Evolutionary conservation across 2,329 filamentous ascomycete genomes (phyloP).

Genomic region (Trichoderma sp.): DNA sequence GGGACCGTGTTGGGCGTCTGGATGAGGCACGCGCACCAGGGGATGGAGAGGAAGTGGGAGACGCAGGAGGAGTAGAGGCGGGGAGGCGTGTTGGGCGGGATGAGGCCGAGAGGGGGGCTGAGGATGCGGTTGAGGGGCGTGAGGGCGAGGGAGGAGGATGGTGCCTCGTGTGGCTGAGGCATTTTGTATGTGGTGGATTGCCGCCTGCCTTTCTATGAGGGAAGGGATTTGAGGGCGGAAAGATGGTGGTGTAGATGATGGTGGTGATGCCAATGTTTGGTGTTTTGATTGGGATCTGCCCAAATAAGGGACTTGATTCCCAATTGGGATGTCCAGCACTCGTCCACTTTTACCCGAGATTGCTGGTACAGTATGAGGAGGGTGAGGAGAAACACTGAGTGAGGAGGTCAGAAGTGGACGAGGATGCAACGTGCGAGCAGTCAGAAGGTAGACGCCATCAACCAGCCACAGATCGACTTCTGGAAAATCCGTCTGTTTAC

Average conservation of each 20-base stretch:
- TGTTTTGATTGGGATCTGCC: slow-evolving; percentile 5
- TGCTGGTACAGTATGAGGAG: background rate
- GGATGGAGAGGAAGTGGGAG: slow-evolving; percentile 40
- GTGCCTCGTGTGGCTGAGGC: slow-evolving; percentile 1
- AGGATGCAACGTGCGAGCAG: background rate
- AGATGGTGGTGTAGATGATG: background rate
- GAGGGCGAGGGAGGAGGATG: slow-evolving; percentile 23
- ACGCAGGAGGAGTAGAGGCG: slow-evolving; percentile 37
- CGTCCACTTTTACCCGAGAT: slow-evolving; percentile 24
- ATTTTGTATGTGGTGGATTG: background rate
- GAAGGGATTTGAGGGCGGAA: background rate
- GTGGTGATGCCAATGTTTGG: background rate
- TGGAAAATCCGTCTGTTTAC: background rate
- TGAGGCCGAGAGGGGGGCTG: slow-evolving; percentile 38
- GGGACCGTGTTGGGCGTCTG: slow-evolving; percentile 35
- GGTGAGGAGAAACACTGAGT: background rate
- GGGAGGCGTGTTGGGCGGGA: slow-evolving; percentile 35
- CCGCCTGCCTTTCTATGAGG: no score
- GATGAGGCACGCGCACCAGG: slow-evolving; percentile 43
- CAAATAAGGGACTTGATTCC: background rate
- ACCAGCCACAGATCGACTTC: background rate
- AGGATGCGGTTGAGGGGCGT: slow-evolving; percentile 37
- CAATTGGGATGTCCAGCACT: slow-evolving; percentile 11
- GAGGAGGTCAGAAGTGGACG: background rate
- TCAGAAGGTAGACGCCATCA: background rate